These are phyloP conservation scores for Penicillium fuscoglaucum DNA, from an alignment of 2,329 filamentous ascomycete genomes.

Conservation along the genomic window DNA sequence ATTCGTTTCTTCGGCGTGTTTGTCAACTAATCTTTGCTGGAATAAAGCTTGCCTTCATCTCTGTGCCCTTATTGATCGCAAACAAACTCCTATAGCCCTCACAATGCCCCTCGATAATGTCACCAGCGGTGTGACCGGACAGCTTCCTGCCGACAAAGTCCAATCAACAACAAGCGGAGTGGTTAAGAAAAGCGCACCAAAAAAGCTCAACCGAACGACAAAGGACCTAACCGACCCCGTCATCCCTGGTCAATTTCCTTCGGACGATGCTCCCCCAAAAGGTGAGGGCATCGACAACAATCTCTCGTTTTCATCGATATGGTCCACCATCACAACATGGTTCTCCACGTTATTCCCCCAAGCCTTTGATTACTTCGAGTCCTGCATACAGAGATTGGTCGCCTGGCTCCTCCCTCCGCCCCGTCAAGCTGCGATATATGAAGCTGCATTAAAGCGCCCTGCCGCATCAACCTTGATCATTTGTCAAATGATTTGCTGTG, in stretches of 20 bases:
- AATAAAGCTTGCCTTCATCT: neutral
- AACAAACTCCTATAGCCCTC: neutral
- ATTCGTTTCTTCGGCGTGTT: neutral
- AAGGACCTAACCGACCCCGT: conserved; percentile 21
- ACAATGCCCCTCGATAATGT: conserved; percentile 31
- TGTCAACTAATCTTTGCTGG: neutral
- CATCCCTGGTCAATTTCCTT: conserved; percentile 32
- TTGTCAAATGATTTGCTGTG: conserved; percentile 37
- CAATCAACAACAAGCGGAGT: conserved; percentile 13
- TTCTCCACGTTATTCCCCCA: conserved; percentile 22
- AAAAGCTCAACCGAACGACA: conserved; percentile 20
- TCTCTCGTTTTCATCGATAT: conserved; percentile 21
- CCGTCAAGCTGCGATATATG: conserved; percentile 31
- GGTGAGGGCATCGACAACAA: conserved; percentile 18
- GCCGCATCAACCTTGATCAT: conserved; percentile 36
- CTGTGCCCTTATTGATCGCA: neutral
- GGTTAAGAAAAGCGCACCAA: conserved; percentile 18
- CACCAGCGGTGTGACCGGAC: conserved; percentile 23
- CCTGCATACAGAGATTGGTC: conserved; percentile 25
- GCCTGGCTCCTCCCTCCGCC: conserved; percentile 29
- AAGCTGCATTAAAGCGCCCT: conserved; percentile 31
- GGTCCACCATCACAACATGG: conserved; percentile 20
- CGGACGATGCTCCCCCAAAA: conserved; percentile 21
- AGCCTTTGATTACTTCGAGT: conserved; percentile 32
- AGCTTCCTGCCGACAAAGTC: conserved; percentile 22